Evolutionary conservation across 2,329 filamentous ascomycete genomes (phyloP), one percentile per base, ranked within the genome.

Genomic region (Ambrosiella beaveri): DNA sequence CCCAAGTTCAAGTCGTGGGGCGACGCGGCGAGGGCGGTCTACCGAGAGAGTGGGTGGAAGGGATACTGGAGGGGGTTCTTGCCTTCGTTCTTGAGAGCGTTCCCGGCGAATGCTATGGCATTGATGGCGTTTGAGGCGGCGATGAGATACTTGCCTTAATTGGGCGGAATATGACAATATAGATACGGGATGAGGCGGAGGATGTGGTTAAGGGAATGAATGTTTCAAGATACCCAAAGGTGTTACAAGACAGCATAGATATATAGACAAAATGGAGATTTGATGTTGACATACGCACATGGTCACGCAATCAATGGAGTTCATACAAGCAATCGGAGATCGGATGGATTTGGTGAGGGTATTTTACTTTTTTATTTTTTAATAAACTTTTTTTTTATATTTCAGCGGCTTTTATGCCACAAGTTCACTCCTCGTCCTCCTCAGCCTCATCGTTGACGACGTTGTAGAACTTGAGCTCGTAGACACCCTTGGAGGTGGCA

Each of bases 401-500:
- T 59, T 59, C 17, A 56, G 56, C 57, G 53, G 3, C 36, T 35
- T 40, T 58, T 44, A 49, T 39, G 47, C 19, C 17, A 35, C 53
- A 58, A 67, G 68, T 83, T 81, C 96, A 98, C 75, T 98, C 93
- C 71, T 98, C 93, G 72, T 98, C 93, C 71, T 98, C 93, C 67
- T 97, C 93, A 68, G 81, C 90, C 73, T 90, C 91, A 74, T 98
- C 93, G 76, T 95, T 93, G 70, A 96, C 91, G 71, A 98, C 90
- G 82, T 98, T 98, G 89, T 95, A 98, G 90, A 98, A 98, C 81
- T 95, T 90, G 76, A 98, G 86, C 82, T 96, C 90, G 81, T 98
- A 98, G 65, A 96, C 90, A 72, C 93, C 91, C 80, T 91, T 91
- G 74, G 86, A 89, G 73, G 91, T 97, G 68, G 89, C 94, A 71